Evolutionary conservation across 768 basidiomycete genomes (phyloP), one percentile per base, ranked within the genome.

Genomic region (Lactarius akahatsu): DNA sequence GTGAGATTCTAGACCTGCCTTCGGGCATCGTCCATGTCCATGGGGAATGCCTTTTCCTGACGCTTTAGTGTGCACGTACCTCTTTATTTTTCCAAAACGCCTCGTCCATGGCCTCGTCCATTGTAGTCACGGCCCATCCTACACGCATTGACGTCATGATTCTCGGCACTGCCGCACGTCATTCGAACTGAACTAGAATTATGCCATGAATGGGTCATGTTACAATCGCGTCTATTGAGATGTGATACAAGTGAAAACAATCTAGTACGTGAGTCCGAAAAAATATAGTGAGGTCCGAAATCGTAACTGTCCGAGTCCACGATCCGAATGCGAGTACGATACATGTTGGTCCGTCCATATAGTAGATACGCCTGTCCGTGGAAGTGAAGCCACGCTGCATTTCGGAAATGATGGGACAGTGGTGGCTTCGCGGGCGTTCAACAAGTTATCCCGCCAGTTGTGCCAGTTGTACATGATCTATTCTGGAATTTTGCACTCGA

Each of bases 401-500:
- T 52, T 26, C 13, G 13, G 50, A 26, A 13, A 41, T 18, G 38
- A 61, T 18, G 4, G 41, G 47, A 54, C 58, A 18, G 9, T 18
- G 15, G 41, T 30, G 56, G 30, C 50, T 41, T 45, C 26, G 15
- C 34, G 16, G 34, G n/a, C 34, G 34, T 34, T 34, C 34, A 2
- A 34, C 34, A 34, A 28, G 52, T 38, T 60, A 67, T 57, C 58
- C 58, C 43, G n/a, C 66, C 34, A 38, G n/a, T n/a, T n/a, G n/a
- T n/a, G n/a, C n/a, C n/a, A n/a, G 54, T 20, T 67, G 58, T 36
- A 67, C 50, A 52, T 67, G 62, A 40, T 67, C 66, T 18, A 67
- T 63, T 47, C 66, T 67, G 57, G 23, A 20, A 26, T 45, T 32
- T 20, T 18, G 15, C 13, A 15, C 1, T n/a, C 11, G 9, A 26